These are phyloP conservation scores for Boletus patriciae DNA, from an alignment of 768 basidiomycete species.

Conservation along the genomic window DNA sequence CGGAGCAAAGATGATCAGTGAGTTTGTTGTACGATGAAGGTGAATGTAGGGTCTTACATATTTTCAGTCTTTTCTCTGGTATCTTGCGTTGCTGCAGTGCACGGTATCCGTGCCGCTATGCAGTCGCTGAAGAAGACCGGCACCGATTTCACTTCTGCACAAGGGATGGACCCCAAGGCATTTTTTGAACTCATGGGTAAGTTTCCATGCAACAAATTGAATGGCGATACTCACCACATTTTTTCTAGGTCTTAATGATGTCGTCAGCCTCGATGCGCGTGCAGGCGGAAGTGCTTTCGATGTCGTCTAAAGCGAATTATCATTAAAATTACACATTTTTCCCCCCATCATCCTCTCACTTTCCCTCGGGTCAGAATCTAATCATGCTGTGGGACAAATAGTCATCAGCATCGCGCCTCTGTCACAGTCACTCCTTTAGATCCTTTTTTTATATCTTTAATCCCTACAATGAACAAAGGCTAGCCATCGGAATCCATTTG, in stretches of 20 bases:
- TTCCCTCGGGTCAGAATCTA: not conserved
- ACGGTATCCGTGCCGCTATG: slow-evolving; percentile 79
- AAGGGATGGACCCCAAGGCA: slow-evolving; percentile 73
- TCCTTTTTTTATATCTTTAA: slow-evolving; percentile 22
- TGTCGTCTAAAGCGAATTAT: slow-evolving; percentile 37
- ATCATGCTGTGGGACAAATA: slow-evolving; percentile 23
- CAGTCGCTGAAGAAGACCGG: slow-evolving; percentile 73
- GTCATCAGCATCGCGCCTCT: slow-evolving; percentile 15
- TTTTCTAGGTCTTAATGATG: slow-evolving; percentile 48
- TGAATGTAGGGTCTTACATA: not conserved
- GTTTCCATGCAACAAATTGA: slow-evolving; percentile 10
- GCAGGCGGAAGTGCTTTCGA: slow-evolving; percentile 63
- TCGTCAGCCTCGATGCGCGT: slow-evolving; percentile 52
- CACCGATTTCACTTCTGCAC: slow-evolving; percentile 60
- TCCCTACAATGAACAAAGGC: slow-evolving; percentile 20
- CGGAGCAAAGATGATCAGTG: slow-evolving; percentile 79
- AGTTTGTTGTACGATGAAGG: slow-evolving; percentile 23
- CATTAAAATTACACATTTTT: not conserved
- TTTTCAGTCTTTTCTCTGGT: slow-evolving; percentile 69
- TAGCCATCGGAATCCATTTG: slow-evolving; percentile 2
- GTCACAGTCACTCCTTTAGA: slow-evolving; percentile 23
- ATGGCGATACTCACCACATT: not conserved
- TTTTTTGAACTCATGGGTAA: slow-evolving; percentile 79
- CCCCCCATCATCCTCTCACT: not conserved
- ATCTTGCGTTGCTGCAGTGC: slow-evolving; percentile 73